Conservation (phyloP, 2,329 filamentous ascomycete genomes). For the Plenodomus lindquistii region DNA sequence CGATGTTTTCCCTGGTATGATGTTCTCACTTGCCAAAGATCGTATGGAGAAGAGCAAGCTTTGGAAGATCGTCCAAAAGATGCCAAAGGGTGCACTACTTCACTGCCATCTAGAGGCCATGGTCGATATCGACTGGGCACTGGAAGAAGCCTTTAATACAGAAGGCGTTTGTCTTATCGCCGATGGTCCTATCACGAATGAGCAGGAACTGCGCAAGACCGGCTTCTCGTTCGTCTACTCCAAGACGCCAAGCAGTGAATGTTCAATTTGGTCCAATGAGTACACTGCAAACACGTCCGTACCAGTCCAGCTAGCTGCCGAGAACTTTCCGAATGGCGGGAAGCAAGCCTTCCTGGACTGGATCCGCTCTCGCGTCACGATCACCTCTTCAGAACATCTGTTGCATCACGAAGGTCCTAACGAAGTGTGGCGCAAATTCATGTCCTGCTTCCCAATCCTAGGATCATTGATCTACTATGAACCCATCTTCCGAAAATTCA, state of each 20-base stretch:
- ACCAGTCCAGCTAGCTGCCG: constrained; percentile 64
- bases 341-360: constrained; percentile 73
- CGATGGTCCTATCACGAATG: constrained; percentile 59
- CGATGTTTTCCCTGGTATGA: constrained; percentile 83
- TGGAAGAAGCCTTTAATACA: constrained; percentile 70
- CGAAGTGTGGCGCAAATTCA: constrained; percentile 83
- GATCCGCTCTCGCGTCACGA: constrained; percentile 73
- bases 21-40: constrained; percentile 86
- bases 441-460: constrained; percentile 72
- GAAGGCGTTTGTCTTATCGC: constrained; percentile 74
- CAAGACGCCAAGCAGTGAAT: constrained; percentile 45
- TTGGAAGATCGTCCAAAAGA: constrained; percentile 79
- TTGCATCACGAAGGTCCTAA: constrained; percentile 82
- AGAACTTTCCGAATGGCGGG: constrained; percentile 74
- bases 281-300: constrained; percentile 67
- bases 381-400: constrained; percentile 72
- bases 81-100: constrained; percentile 87
- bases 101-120: constrained; percentile 92
- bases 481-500: constrained; percentile 79
- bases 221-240: constrained; percentile 62
- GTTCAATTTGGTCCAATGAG: constrained; percentile 66
- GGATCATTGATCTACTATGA: constrained; percentile 83
- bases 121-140: constrained; percentile 81
- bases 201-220: constrained; percentile 58
- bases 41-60: constrained; percentile 82